Percentiles rank a stretch among this genome's conserved stretches.
phyloP scores from a whole-genome alignment of 495 filamentous ascomycete genomes.

The Aspergillus bridgeri region DNA sequence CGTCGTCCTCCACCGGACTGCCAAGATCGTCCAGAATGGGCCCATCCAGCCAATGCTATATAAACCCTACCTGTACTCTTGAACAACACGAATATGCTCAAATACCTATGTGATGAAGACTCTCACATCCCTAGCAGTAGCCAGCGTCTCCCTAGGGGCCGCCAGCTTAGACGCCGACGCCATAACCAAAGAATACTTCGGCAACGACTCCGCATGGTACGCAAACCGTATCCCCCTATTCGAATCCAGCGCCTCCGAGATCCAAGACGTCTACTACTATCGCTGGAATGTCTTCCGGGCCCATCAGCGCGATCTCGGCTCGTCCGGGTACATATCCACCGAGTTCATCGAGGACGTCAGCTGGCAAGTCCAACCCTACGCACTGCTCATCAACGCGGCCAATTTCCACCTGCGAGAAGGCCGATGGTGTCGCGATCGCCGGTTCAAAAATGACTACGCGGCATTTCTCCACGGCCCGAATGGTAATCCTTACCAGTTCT shows the following conservation, averaged over 20 bases:
- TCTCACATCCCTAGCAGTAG: background rate
- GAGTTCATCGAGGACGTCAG: conserved; percentile 31
- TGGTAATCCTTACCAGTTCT: conserved; percentile 22
- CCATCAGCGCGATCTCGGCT: conserved; percentile 29
- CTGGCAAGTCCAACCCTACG: conserved; percentile 24
- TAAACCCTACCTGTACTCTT: background rate
- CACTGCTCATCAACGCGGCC: conserved; percentile 23
- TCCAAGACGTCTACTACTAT: conserved; percentile 33
- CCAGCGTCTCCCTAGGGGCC: background rate
- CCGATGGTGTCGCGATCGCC: conserved; percentile 30
- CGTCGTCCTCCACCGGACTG: background rate
- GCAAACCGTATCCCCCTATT: conserved; percentile 18
- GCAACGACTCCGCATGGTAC: conserved; percentile 22
- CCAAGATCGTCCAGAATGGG: background rate
- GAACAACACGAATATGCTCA: background rate
- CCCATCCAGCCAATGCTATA: background rate
- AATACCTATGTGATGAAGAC: background rate
- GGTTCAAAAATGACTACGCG: conserved; percentile 27
- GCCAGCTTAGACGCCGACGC: conserved; percentile 6
- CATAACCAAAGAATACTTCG: conserved; percentile 14
- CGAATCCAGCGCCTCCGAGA: conserved; percentile 14
- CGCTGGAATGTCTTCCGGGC: conserved; percentile 31
- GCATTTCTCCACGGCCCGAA: conserved; percentile 20
- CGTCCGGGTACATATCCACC: conserved; percentile 26
- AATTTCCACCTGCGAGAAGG: conserved; percentile 30